Conservation (phyloP, 805 yeast species). For the Priceomyces melissophilus region DNA sequence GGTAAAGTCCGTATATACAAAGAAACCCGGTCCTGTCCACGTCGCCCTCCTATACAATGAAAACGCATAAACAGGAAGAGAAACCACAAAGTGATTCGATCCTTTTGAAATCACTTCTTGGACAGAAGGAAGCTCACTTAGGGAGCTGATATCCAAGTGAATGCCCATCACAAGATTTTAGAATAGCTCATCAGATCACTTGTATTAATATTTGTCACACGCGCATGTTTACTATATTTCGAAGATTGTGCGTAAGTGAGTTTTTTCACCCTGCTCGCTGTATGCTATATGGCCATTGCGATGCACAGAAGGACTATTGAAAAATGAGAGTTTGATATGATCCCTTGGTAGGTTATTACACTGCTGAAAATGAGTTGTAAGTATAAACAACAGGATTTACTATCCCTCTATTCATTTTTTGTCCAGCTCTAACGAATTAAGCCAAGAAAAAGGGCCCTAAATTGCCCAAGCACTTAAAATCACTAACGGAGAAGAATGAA, state of each 20-base stretch:
- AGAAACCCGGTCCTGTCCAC: constrained; percentile 11
- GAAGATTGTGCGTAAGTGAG: too few species aligned
- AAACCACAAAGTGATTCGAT: constrained; percentile 6
- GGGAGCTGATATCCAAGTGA: constrained; percentile 1
- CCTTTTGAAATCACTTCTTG: constrained; percentile 2
- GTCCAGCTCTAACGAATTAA: not conserved
- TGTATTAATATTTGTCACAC: too few species aligned
- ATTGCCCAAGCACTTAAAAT: constrained; percentile 1
- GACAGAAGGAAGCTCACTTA: constrained; percentile 7
- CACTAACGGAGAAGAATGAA: constrained; percentile 1
- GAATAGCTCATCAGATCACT: too few species aligned
- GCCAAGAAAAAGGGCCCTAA: constrained; percentile 4
- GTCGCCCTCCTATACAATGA: constrained; percentile 7
- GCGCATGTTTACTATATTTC: too few species aligned
- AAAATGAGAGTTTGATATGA: too few species aligned
- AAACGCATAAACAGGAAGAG: constrained; percentile 10
- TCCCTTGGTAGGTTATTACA: too few species aligned
- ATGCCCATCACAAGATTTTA: too few species aligned
- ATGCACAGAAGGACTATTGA: too few species aligned
- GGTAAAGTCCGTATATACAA: constrained; percentile 13
- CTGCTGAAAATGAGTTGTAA: not conserved
- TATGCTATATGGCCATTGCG: too few species aligned
- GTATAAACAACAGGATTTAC: not conserved
- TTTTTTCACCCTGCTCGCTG: too few species aligned
- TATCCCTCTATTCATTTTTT: too few species aligned